Percentiles rank a stretch among this genome's conserved stretches.
Evolutionary conservation across 768 basidiomycete species (phyloP).

Genomic region (Auricularia sp.): DNA sequence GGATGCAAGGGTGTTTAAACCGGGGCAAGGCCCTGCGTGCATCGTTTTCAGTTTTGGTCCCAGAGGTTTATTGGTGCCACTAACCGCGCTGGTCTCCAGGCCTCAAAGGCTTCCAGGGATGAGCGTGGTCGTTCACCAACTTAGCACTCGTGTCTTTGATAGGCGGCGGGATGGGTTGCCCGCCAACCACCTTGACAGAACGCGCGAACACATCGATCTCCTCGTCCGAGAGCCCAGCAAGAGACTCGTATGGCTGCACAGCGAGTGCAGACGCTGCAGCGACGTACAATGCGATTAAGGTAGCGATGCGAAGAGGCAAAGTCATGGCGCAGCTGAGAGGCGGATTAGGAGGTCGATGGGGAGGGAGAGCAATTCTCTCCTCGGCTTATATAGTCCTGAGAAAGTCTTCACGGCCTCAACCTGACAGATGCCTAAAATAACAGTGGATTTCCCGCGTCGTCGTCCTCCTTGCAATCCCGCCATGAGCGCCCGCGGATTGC

Average conservation of each 20-base stretch:
- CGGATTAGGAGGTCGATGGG: no score
- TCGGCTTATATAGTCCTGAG: no score
- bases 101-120: conserved; percentile 1
- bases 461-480: no score
- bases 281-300: not conserved
- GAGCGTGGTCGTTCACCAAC: conserved; percentile 4
- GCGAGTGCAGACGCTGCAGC: not conserved
- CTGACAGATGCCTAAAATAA: no score
- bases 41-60: not conserved
- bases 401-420: no score
- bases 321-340: not conserved
- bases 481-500: no score
- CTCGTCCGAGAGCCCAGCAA: conserved; percentile 3
- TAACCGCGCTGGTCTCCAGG: conserved; percentile 1
- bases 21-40: conserved; percentile 4
- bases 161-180: not conserved
- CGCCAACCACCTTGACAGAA: not conserved
- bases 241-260: conserved; percentile 1
- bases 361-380: no score
- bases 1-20: conserved; percentile 6
- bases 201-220: conserved; percentile 3
- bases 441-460: no score
- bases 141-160: not conserved
- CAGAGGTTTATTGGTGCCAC: not conserved
- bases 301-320: not conserved